Evolutionary conservation across 2,329 filamentous ascomycete genomes (phyloP).

Genomic region (Arthrobotrys entomopaga): DNA sequence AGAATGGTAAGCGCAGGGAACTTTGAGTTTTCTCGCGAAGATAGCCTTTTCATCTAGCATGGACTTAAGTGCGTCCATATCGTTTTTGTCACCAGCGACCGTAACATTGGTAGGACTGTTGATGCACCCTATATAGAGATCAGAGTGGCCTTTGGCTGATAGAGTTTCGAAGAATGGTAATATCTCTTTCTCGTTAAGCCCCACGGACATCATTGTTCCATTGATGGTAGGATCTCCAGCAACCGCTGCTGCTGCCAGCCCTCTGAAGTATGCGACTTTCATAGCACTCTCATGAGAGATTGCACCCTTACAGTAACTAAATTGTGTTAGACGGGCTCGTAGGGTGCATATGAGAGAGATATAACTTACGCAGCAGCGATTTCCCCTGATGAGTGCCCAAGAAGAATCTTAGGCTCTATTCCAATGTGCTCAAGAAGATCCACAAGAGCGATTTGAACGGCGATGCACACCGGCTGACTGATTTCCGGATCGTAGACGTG

Average conservation of each 20-base stretch:
- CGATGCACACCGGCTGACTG: conserved; percentile 68
- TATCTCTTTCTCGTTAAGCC: conserved; percentile 61
- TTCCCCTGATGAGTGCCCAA: conserved; percentile 65
- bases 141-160: conserved; percentile 19
- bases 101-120: conserved; percentile 61
- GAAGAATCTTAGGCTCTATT: conserved; percentile 61
- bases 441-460: conserved; percentile 67
- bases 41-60: conserved; percentile 14
- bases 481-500: conserved; percentile 61
- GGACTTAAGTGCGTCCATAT: conserved; percentile 58
- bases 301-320: conserved; percentile 30
- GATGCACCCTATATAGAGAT: conserved; percentile 39
- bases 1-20: conserved; percentile 65
- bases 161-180: conserved; percentile 26
- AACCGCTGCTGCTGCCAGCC: conserved; percentile 15
- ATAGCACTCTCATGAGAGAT: conserved; percentile 34
- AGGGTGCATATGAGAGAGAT: not conserved
- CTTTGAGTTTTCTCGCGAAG: conserved; percentile 61
- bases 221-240: conserved; percentile 32
- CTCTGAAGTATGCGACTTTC: conserved; percentile 33
- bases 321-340: not conserved
- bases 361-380: conserved; percentile 64
- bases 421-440: conserved; percentile 61
- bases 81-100: conserved; percentile 58
- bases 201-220: conserved; percentile 62